Base-by-base conservation (phyloP, 2,329 filamentous ascomycete species). In the Cladosporium sp. region DNA sequence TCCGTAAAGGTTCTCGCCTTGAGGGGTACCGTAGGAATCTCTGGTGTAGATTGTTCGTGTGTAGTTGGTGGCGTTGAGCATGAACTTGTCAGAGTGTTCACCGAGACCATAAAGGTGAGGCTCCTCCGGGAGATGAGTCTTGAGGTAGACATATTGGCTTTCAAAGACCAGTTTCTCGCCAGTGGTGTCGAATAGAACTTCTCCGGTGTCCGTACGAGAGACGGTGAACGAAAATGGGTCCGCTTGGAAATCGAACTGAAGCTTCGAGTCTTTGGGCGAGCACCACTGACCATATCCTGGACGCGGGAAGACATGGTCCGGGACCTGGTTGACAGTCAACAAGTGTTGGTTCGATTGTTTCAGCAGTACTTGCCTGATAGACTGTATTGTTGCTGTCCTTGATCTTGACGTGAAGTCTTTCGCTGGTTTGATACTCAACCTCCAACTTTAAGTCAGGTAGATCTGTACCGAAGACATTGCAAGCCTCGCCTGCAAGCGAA, bases 51-150 rank as follows among this genome's bases (percentile, higher is more conserved):
- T 74, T 4, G 88, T 90, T 48, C 89, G 85, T 43, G 85, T 86
- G 73, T 90, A 90, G 76, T 90, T 85, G 30, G 84, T 86, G 0
- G 85, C 89, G 67, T 87, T 86, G 65, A 92, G 80, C 48, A 85
- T 84, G 72, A 92, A 87, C 11, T 39, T 64, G 43, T 71, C 64
- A 46, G 92, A 90, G 1, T 85, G 85, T 76, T 92, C 90, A 6
- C 63, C 63, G 2, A 93, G 82, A 0, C 91, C 91, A 73, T 93
- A 93, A 3, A 94, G 78, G 70, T 90, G 86, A 0, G 90, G 89
- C 61, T 87, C 79, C 0, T 85, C 76, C 0, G 91, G 90, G 11
- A 93, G 80, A 67, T 82, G 85, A 1, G 90, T 92, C 48, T 88
- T 85, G 65, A 93, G 80, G 25, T 88, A 86, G 26, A 93, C 77